phyloP scores from a whole-genome alignment of 805 yeast genomes.

The Cyberlindnera sargentensis region DNA sequence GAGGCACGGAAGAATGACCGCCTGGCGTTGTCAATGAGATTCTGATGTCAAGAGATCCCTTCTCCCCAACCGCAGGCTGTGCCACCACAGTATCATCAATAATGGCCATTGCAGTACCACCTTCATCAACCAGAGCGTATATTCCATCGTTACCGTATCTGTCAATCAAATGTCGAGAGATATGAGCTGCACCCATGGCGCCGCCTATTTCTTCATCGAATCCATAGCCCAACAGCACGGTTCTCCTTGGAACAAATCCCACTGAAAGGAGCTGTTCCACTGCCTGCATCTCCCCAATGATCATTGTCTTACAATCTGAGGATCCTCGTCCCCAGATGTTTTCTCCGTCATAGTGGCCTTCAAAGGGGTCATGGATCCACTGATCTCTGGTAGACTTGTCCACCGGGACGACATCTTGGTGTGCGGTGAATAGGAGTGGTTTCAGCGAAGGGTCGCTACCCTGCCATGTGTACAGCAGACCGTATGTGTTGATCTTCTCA shows the following conservation, averaged over 20 bases:
- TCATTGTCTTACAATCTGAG: slow-evolving; percentile 63
- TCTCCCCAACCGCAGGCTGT: slow-evolving; percentile 53
- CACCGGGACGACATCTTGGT: slow-evolving; percentile 78
- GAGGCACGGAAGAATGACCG: slow-evolving; percentile 70
- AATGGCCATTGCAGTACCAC: slow-evolving; percentile 26
- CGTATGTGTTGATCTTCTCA: slow-evolving; percentile 52
- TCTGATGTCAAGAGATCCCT: slow-evolving; percentile 48
- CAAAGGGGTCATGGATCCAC: slow-evolving; percentile 64
- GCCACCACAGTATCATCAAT: slow-evolving; percentile 36
- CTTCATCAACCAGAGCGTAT: slow-evolving; percentile 59
- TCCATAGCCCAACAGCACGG: slow-evolving; percentile 58
- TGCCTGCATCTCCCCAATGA: slow-evolving; percentile 57
- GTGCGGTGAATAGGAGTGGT: slow-evolving; percentile 68
- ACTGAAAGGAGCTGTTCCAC: slow-evolving; percentile 40
- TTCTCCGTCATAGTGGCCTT: slow-evolving; percentile 57
- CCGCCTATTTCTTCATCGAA: slow-evolving; percentile 75
- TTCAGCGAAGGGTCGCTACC: slow-evolving; percentile 46
- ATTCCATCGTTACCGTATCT: slow-evolving; percentile 53
- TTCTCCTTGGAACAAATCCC: slow-evolving; percentile 48
- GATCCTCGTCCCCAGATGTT: slow-evolving; percentile 70
- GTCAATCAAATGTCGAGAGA: slow-evolving; percentile 37
- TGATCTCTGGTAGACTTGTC: slow-evolving; percentile 44
- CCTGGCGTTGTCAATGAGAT: slow-evolving; percentile 54
- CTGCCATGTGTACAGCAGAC: slow-evolving; percentile 55
- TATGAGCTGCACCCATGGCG: slow-evolving; percentile 44